These are phyloP conservation scores for Fusarium sp. DNA, from an alignment of 2,329 filamentous ascomycete genomes.

Conservation along the genomic window DNA sequence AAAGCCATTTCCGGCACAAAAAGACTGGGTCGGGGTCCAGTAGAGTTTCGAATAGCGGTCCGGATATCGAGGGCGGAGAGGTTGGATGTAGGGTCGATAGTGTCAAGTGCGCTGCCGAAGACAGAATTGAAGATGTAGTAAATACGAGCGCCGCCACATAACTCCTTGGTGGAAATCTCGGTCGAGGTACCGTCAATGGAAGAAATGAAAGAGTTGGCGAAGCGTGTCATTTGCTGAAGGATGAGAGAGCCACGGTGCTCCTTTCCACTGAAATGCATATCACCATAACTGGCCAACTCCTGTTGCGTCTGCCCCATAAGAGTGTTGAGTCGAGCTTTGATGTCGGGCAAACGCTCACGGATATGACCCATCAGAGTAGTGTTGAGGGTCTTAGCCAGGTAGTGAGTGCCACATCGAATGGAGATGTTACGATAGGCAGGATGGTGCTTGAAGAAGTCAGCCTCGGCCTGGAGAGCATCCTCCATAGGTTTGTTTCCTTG, in stretches of 20 bases:
- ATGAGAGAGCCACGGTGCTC: conserved; percentile 96
- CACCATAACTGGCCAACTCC: conserved; percentile 96
- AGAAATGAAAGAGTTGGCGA: conserved; percentile 96
- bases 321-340: conserved; percentile 97
- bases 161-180: conserved; percentile 97
- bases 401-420: conserved; percentile 90
- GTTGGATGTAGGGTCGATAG: conserved; percentile 95
- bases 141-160: conserved; percentile 92
- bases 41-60: conserved; percentile 97
- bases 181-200: conserved; percentile 99
- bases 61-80: conserved; percentile 94
- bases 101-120: conserved; percentile 94
- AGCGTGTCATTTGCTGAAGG: conserved; percentile 96
- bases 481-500: conserved; percentile 94
- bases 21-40: conserved; percentile 90
- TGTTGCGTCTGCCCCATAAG: conserved; percentile 99
- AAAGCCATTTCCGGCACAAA: conserved; percentile 99
- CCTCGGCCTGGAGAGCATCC: conserved; percentile 87
- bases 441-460: conserved; percentile 96
- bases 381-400: conserved; percentile 93
- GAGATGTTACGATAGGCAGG: conserved; percentile 98
- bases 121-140: conserved; percentile 99
- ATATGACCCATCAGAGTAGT: conserved; percentile 96
- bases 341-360: conserved; percentile 92
- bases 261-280: conserved; percentile 96